Evolutionary conservation across 2,329 filamentous ascomycete genomes (phyloP).

Genomic region (Hysterium pulicare): DNA sequence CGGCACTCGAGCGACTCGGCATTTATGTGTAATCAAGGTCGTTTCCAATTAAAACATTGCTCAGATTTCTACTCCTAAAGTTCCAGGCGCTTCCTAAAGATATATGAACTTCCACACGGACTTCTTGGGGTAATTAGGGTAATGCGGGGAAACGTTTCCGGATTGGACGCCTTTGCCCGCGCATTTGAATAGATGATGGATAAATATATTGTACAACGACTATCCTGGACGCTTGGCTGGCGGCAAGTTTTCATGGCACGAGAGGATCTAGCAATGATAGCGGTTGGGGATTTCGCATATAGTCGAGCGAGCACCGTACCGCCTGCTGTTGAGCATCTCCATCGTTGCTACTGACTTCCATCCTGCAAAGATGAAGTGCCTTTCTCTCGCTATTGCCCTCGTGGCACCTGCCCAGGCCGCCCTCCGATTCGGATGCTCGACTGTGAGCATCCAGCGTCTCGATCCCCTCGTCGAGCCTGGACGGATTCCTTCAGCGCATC

Average conservation of each 20-base stretch:
- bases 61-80: background rate
- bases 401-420: slow-evolving; percentile 16
- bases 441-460: slow-evolving; percentile 21
- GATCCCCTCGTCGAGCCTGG: slow-evolving; percentile 27
- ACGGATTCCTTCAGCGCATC: slow-evolving; percentile 17
- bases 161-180: background rate
- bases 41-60: background rate
- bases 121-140: background rate
- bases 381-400: slow-evolving; percentile 12
- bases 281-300: background rate
- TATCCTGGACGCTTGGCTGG: background rate
- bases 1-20: background rate
- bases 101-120: background rate
- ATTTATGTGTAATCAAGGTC: background rate
- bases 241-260: slow-evolving; percentile 2
- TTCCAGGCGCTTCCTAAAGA: background rate
- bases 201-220: slow-evolving; percentile 2
- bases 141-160: background rate
- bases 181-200: slow-evolving; percentile 6
- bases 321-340: background rate
- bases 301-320: slow-evolving; percentile 1
- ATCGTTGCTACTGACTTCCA: slow-evolving; percentile 1
- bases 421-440: slow-evolving; percentile 24
- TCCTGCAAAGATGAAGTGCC: slow-evolving; percentile 18
- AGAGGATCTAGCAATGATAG: background rate